Percentiles rank a stretch among this genome's conserved stretches.
Evolutionary conservation across 192 early-diverging fungal genomes (phyloP).

Genomic region (Backusella tarrabulga): DNA sequence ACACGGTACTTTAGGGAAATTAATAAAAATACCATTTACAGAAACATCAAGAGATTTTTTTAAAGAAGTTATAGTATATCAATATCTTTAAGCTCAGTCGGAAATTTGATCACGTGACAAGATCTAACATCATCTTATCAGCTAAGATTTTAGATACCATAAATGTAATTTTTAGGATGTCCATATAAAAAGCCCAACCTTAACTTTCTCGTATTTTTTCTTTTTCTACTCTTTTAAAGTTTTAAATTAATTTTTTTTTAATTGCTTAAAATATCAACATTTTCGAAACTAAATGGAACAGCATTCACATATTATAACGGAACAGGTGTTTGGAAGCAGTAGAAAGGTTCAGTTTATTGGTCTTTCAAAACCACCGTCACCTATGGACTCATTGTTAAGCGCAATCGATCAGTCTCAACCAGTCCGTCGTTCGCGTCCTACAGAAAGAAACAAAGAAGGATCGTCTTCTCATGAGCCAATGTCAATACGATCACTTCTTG

Average conservation of each 20-base stretch:
- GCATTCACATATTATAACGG: constrained; percentile 29
- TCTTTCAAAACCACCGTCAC: constrained; percentile 10
- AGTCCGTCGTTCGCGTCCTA: neutral
- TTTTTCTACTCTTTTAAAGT: neutral
- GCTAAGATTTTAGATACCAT: constrained; percentile 2
- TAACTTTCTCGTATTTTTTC: neutral
- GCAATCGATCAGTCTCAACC: constrained; percentile 34
- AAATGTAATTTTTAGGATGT: neutral
- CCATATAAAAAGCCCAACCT: constrained; percentile 5
- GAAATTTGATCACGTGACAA: neutral
- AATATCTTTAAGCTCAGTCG: neutral
- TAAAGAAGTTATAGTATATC: neutral
- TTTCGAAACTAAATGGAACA: constrained; percentile 15
- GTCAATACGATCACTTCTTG: constrained; percentile 18
- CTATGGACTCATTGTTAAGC: constrained; percentile 31
- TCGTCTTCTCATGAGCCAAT: constrained; percentile 17
- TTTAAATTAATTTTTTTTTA: neutral
- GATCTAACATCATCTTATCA: constrained; percentile 4
- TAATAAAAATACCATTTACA: neutral
- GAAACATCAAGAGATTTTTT: neutral
- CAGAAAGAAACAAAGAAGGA: constrained; percentile 1
- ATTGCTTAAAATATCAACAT: neutral
- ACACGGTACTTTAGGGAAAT: neutral
- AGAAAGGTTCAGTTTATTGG: constrained; percentile 27
- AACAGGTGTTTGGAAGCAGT: constrained; percentile 38